Evolutionary conservation across 1,139 yeast species (phyloP), one percentile per base, ranked within the genome.

Genomic region (Zhuliangozyma parablackwelliae): DNA sequence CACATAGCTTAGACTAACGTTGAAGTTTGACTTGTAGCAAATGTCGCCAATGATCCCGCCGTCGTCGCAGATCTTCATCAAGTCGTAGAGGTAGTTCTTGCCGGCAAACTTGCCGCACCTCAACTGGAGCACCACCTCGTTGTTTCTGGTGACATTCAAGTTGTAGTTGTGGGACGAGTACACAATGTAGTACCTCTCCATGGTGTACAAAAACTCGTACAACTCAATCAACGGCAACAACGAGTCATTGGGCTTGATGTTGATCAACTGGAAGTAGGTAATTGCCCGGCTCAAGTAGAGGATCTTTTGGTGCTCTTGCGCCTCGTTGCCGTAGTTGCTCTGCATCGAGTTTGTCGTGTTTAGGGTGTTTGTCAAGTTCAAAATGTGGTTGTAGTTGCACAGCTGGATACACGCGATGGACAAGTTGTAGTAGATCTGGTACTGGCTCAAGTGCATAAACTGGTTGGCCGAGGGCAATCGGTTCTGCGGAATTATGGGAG

Each of bases 191-290:
- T 61, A 56, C 29, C 70, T 49, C 48, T 68, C 74, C 39, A 54
- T 50, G 3, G 59, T 47, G 40, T 57, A 65, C 31, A 68, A 47
- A 32, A 53, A 51, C 38, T 65, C 69, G 44, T 56, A 67, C 30
- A 68, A 52, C 44, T 68, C 73, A 39, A 55, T 57, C 28, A 65
- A 39, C 39, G 65, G 66, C 8, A 48, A 48, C 16, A 52, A 45
- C 7, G 54, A 47, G 12, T 53, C 54, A 29, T 55, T 49, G 25
- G 34, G 34, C 10, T 56, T 52, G 21, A 56, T 43, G 41, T 61
- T 60, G 11, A 68, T 59, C 32, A 67, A 48, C 42, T 65, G 70
- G 42, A 54, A 65, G 43, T 53, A 64, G 12, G 66, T 52, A n/a
- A 67, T 57, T n/a, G 69, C 58, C 32, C 59, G 61, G 34, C 65